Evolutionary conservation across 176 grass and related monocot species (phyloP).

Genomic region (Tillandsia fasciculata): DNA sequence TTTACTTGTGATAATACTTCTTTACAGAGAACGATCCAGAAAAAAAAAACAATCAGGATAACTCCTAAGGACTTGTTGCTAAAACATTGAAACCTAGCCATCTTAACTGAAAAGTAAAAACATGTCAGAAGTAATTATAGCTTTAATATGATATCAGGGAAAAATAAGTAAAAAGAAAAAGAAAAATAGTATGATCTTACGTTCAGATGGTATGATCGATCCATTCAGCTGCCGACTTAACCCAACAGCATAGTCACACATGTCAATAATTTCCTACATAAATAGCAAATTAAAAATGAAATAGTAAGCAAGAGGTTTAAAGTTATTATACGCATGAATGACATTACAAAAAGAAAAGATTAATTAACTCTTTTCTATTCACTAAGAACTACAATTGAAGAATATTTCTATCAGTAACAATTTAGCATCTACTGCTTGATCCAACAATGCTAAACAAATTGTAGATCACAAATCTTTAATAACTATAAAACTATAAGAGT

Average conservation of each 20-base stretch:
- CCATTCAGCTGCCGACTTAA: constrained; percentile 94
- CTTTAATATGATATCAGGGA: constrained; percentile 6
- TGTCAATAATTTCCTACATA: constrained; percentile 97
- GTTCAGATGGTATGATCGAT: constrained; percentile 96
- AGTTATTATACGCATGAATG: too few relatives aligned
- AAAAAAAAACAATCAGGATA: too few relatives aligned
- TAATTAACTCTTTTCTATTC: too few relatives aligned
- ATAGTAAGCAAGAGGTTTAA: too few relatives aligned
- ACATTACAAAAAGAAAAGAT: too few relatives aligned
- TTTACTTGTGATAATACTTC: background rate
- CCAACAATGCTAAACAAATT: background rate
- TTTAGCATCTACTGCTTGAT: too few relatives aligned
- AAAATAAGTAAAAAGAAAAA: constrained; percentile 10
- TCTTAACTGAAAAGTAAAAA: background rate
- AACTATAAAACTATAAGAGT: background rate
- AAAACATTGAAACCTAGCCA: too few relatives aligned
- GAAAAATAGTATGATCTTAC: constrained; percentile 33
- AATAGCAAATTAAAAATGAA: background rate
- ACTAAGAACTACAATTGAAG: too few relatives aligned
- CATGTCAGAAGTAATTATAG: too few relatives aligned
- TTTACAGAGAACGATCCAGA: too few relatives aligned
- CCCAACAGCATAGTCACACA: constrained; percentile 99
- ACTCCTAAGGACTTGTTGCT: background rate
- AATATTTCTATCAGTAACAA: too few relatives aligned
- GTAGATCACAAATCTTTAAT: background rate